Evolutionary conservation across 176 grass and related monocot genomes (phyloP).

Genomic region (Musa beccarii): DNA sequence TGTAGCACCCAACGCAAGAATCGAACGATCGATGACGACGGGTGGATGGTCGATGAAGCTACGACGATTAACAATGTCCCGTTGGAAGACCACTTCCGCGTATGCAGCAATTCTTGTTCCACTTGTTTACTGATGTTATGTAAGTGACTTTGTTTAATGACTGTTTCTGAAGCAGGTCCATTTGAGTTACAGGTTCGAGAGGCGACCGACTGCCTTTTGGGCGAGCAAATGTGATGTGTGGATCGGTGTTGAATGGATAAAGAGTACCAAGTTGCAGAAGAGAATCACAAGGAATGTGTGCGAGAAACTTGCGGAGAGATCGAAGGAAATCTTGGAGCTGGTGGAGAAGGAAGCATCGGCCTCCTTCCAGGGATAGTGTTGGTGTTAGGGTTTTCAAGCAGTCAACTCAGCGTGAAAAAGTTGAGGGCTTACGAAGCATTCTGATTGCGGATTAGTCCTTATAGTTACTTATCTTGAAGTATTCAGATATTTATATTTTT

Average conservation of each 20-base stretch:
- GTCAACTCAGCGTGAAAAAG: too few relatives aligned
- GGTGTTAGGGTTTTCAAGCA: too few relatives aligned
- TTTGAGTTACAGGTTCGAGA: slow-evolving; percentile 43
- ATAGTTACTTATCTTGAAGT: too few relatives aligned
- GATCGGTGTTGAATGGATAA: slow-evolving; percentile 66
- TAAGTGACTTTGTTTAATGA: not conserved
- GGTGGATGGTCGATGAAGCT: slow-evolving; percentile 59
- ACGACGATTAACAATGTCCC: slow-evolving; percentile 62
- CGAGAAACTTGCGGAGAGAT: slow-evolving; percentile 60
- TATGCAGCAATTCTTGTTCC: not conserved
- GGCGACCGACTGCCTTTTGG: not conserved
- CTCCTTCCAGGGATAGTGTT: too few relatives aligned
- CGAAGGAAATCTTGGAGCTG: slow-evolving; percentile 65
- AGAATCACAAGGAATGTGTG: slow-evolving; percentile 54
- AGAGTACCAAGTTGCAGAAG: slow-evolving; percentile 60
- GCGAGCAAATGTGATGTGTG: slow-evolving; percentile 47
- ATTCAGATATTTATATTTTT: too few relatives aligned
- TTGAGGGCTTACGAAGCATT: too few relatives aligned
- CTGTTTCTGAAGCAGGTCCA: slow-evolving; percentile 33
- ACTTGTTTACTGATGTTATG: not conserved
- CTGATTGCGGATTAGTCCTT: too few relatives aligned
- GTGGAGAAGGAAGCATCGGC: slow-evolving; percentile 36
- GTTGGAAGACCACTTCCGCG: slow-evolving; percentile 63
- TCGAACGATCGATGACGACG: slow-evolving; percentile 32
- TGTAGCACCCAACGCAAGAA: slow-evolving; percentile 49